Evolutionary conservation across 129 eudicot genomes (phyloP).

Genomic region (Saussurea involucrata): DNA sequence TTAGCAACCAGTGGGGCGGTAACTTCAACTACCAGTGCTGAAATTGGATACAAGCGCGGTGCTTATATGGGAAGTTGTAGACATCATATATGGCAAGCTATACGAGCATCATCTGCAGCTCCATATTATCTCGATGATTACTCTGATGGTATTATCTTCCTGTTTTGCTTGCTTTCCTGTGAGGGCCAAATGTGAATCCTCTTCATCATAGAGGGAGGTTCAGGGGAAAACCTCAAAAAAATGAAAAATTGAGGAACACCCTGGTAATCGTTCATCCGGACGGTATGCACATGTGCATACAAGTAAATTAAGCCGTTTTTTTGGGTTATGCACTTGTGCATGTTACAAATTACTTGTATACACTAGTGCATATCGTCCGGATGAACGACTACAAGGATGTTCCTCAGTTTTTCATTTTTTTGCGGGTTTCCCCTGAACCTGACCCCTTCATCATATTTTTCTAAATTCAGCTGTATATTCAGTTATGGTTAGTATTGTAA

Average conservation of each 20-base stretch:
- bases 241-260: no score
- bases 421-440: no score
- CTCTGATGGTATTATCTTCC: conserved; percentile 65
- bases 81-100: conserved; percentile 90
- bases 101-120: conserved; percentile 98
- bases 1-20: conserved; percentile 51
- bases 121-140: conserved; percentile 97
- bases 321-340: no score
- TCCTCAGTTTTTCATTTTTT: no score
- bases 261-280: no score
- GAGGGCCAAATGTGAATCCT: background rate
- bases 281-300: no score
- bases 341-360: no score
- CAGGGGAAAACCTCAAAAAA: no score
- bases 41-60: conserved; percentile 63
- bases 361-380: no score
- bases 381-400: no score
- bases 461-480: background rate
- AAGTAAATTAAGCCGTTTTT: no score
- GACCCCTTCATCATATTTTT: background rate
- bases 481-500: background rate
- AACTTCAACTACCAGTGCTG: conserved; percentile 51
- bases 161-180: background rate
- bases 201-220: background rate
- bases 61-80: conserved; percentile 88